These are phyloP conservation scores for Xylaria sp. DNA, from an alignment of 2,329 filamentous ascomycete genomes.

Conservation along the genomic window DNA sequence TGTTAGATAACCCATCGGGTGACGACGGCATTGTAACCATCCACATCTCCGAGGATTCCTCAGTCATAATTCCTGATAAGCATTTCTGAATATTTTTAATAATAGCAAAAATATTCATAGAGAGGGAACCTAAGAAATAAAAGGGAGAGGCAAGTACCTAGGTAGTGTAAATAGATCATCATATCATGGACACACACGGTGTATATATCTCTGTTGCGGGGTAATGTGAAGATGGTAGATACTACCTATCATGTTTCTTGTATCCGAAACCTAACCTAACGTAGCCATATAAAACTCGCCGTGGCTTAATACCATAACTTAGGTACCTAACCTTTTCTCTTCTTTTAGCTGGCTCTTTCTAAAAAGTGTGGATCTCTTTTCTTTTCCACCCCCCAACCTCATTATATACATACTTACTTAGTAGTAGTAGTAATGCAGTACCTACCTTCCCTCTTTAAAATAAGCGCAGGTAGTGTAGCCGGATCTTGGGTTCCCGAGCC, in stretches of 20 bases:
- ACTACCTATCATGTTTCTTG: neutral
- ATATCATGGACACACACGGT: neutral
- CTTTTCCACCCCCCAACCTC: conserved; percentile 9
- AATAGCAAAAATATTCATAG: no score
- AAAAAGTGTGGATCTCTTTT: conserved; percentile 9
- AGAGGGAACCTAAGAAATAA: no score
- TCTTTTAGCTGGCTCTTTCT: neutral
- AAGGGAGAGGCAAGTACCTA: no score
- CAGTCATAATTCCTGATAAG: neutral
- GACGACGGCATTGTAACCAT: neutral
- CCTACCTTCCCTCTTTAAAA: conserved; percentile 19
- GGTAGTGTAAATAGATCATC: neutral
- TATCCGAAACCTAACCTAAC: neutral
- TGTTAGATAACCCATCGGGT: neutral
- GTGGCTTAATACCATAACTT: neutral
- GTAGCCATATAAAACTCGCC: neutral
- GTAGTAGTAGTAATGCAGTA: no score
- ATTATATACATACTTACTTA: no score
- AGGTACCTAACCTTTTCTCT: neutral
- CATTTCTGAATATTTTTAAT: neutral
- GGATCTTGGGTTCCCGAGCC: conserved; percentile 35
- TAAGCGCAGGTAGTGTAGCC: conserved; percentile 24
- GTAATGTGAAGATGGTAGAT: neutral
- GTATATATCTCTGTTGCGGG: conserved; percentile 1
- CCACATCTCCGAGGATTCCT: neutral